Percentiles rank a stretch among this genome's conserved stretches.
Evolutionary conservation across 164 flowering plant species (phyloP).

Genomic region (Chimonanthus salicifolius): DNA sequence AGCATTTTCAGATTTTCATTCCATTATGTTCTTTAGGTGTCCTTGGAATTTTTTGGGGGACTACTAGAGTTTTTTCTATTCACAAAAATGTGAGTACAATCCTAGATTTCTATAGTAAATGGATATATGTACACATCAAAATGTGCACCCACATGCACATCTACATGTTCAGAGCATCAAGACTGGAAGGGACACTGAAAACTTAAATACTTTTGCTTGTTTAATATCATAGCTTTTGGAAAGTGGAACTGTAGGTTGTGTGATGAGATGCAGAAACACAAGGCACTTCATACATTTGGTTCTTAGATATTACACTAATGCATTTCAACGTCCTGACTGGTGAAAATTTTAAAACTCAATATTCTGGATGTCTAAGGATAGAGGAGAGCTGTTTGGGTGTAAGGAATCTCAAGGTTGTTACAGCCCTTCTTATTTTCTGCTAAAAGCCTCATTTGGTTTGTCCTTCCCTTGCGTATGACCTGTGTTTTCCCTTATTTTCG

Average conservation of each 20-base stretch:
- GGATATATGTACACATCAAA: not conserved
- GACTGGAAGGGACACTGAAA: not conserved
- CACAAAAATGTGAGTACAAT: not conserved
- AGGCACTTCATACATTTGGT: not conserved
- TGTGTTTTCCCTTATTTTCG: not conserved
- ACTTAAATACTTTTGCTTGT: not conserved
- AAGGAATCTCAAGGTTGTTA: not conserved
- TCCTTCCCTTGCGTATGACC: not conserved
- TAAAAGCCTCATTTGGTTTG: not conserved
- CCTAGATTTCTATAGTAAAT: not conserved
- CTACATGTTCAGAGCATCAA: not conserved
- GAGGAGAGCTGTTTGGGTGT: not conserved
- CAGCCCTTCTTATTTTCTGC: not conserved
- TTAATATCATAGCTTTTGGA: not conserved
- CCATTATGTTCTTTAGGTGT: not conserved
- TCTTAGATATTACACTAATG: not conserved
- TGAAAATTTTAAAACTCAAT: not conserved
- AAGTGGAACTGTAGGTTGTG: not conserved
- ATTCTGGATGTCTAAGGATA: not conserved
- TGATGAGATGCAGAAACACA: not conserved
- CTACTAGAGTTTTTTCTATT: not conserved
- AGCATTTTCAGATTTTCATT: constrained; percentile 1
- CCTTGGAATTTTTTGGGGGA: too few species aligned
- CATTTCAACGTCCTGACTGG: not conserved
- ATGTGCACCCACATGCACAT: not conserved